Base-by-base conservation (phyloP, 2,329 filamentous ascomycete genomes). In the Xylariaceae sp. region DNA sequence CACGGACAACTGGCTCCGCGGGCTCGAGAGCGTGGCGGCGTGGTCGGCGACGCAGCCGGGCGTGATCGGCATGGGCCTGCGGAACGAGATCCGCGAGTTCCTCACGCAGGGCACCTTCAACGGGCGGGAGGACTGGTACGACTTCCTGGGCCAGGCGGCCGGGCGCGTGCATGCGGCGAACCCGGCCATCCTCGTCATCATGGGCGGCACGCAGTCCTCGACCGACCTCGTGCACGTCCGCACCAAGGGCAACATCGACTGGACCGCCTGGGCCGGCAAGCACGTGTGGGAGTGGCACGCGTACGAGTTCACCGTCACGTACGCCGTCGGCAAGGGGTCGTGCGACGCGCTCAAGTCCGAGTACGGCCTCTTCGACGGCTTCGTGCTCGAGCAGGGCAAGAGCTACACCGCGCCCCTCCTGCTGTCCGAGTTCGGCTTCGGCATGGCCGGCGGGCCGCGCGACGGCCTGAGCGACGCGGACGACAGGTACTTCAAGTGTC, bases 211-310 rank as follows among this genome's bases (percentile, higher is more conserved):
- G 48, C 64, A 70, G 56, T 73, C 70, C 40, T 62, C 69, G 5
- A 76, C 73, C 11, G 74, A 79, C 52, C 61, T 79, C 19, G 64
- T 64, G 4, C 67, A 66, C 43, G 44, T 76, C 24, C 51, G 53
- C 23, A 56, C 62, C 19, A 48, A 43, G 23, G 51, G 53, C 18
- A 54, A 50, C 31, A 62, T 77, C 38, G 67, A 74, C 55, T 67
- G 63, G 31, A 55, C 55, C 3, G 61, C 54, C 9, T 74, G 69
- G 68, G 40, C 48, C 5, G 64, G 62, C 28, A 79, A 79, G 58
- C 65, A 74, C 49, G 73, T 78, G 9, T 79, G 74, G 73, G 76
- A 80, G 59, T 68, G 73, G 52, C 76, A 80, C 59, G 66, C 69
- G 19, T 80, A 79, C 63, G 64, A 62, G 42, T 78, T 73, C 59